Evolutionary conservation across 2,329 filamentous ascomycete species (phyloP), one percentile per base, ranked within the genome.

Genomic region (Pseudopyricularia javanii): DNA sequence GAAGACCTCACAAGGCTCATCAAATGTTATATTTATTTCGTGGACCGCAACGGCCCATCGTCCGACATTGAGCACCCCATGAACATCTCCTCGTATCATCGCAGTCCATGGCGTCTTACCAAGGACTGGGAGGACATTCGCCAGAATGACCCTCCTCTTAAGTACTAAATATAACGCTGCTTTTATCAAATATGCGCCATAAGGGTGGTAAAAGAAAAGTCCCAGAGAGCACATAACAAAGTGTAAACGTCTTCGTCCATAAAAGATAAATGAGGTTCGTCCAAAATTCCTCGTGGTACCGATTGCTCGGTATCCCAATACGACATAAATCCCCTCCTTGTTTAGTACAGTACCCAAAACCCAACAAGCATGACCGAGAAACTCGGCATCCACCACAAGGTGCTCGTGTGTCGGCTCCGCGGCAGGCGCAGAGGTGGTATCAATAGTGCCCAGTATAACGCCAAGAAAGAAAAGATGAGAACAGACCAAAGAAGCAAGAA

Each of bases 261-360:
- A 30, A 30, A 45, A 22, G 20, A 34, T 22, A 49, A 50, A 50
- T 35, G 7, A 11, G 24, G 22, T 14, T 45, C 40, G 40, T 45
- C 40, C 40, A 45, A 45, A 45, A 24, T 28, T 20, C 22, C 40
- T 45, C 40, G 40, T 24, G 40, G 40, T 45, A 45, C 40, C 40
- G 17, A 20, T 45, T 45, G 20, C 49, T 50, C 49, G 33, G 49
- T 50, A 50, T 50, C 33, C 33, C 48, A 50, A 50, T 35, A 34
- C 30, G 32, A 34, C 17, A 20, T 8, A 22, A 33, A 24, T 30
- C 12, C 48, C 33, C 20, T 24, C 7, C 20, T 28, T 24, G 12
- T 50, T 34, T 24, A 24, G 22, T 34, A 50, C 20, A 50, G 48
- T 50, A 50, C 48, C 48, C 48, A 50, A 50, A 26, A 15, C 32